phyloP scores from a whole-genome alignment of 2,329 filamentous ascomycete species.

The Cordyceps sp. region DNA sequence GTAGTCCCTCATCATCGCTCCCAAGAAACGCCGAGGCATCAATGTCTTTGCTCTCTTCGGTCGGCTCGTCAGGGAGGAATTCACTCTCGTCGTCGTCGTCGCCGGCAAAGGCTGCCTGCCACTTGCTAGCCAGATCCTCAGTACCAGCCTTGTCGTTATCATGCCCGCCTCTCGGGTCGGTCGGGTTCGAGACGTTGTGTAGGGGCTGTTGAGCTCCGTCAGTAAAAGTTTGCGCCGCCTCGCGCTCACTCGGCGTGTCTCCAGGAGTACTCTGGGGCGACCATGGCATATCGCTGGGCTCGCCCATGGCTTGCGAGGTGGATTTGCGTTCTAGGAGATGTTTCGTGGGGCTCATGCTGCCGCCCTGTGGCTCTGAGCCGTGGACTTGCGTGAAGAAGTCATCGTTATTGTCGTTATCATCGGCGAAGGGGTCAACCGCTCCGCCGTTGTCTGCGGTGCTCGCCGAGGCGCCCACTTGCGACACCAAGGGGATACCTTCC shows the following conservation, averaged over 20 bases:
- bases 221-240: slow-evolving; percentile 1
- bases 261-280: slow-evolving; percentile 14
- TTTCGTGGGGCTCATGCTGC: slow-evolving; percentile 3
- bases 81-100: slow-evolving; percentile 59
- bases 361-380: slow-evolving; percentile 8
- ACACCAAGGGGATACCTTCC: slow-evolving; percentile 51
- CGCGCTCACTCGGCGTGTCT: slow-evolving; percentile 13
- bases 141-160: slow-evolving; percentile 14
- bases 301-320: slow-evolving; percentile 47
- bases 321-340: slow-evolving; percentile 46
- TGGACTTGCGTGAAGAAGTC: slow-evolving; percentile 46
- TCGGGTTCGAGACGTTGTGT: neutral
- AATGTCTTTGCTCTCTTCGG: slow-evolving; percentile 24
- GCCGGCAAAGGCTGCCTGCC: slow-evolving; percentile 64
- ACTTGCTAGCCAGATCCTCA: slow-evolving; percentile 61
- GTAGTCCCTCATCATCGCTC: slow-evolving; percentile 72
- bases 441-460: slow-evolving; percentile 3
- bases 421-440: slow-evolving; percentile 19
- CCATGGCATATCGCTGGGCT: slow-evolving; percentile 20
- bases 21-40: slow-evolving; percentile 54
- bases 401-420: slow-evolving; percentile 33
- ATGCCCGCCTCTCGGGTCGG: neutral
- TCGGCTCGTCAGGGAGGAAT: slow-evolving; percentile 42
- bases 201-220: neutral
- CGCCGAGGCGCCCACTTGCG: slow-evolving; percentile 10